Conservation (phyloP, 2,329 filamentous ascomycete genomes). For the Fusarium torreyae region DNA sequence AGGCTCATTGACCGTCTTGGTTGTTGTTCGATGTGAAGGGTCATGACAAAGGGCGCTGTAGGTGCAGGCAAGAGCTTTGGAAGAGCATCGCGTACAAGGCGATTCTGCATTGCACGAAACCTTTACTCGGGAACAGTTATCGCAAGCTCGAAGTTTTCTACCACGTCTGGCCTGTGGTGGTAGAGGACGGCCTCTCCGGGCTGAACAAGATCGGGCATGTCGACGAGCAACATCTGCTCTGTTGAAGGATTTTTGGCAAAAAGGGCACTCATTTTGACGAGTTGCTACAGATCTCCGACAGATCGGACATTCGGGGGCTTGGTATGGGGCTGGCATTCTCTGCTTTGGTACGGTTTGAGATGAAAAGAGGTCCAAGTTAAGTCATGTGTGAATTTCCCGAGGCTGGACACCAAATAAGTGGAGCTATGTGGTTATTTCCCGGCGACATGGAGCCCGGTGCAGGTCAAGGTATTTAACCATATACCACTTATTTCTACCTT, state of each 20-base stretch:
- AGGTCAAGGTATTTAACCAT: constrained; percentile 1
- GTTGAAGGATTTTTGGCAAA: constrained; percentile 31
- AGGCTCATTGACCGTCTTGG: neutral
- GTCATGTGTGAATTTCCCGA: constrained; percentile 38
- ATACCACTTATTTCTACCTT: neutral
- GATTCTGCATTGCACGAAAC: constrained; percentile 11
- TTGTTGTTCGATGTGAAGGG: neutral
- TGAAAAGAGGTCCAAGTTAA: neutral
- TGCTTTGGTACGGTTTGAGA: neutral
- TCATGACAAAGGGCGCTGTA: constrained; percentile 32
- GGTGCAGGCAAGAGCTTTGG: constrained; percentile 1
- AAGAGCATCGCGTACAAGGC: constrained; percentile 23
- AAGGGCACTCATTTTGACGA: constrained; percentile 6
- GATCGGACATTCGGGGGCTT: neutral
- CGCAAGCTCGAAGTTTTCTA: constrained; percentile 35
- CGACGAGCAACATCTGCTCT: constrained; percentile 34
- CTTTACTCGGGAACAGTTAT: constrained; percentile 11
- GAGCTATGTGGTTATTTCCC: constrained; percentile 33
- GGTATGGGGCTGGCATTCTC: neutral
- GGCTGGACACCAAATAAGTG: constrained; percentile 4
- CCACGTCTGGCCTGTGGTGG: constrained; percentile 27
- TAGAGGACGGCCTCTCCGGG: constrained; percentile 15
- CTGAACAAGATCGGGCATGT: constrained; percentile 26
- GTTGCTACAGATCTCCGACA: neutral
- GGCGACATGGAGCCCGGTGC: neutral